Evolutionary conservation across 192 early-diverging fungal species (phyloP).

Genomic region (Entophlyctis helioformis): DNA sequence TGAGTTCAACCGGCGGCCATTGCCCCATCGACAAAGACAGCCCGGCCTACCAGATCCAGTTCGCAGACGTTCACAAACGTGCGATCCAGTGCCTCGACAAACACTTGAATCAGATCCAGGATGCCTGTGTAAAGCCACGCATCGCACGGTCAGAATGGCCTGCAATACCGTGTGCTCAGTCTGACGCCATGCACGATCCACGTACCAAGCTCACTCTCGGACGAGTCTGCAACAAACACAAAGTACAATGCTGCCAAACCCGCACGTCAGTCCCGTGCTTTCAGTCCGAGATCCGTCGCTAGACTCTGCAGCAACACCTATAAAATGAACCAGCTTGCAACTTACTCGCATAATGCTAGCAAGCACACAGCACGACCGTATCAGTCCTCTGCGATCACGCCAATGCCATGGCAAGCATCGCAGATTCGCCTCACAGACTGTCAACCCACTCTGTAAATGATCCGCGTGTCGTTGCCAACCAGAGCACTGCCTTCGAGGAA

Average conservation of each 20-base stretch:
- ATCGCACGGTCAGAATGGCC: not conserved
- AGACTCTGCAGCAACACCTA: no score
- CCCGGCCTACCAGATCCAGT: conserved; percentile 71
- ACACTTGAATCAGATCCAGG: conserved; percentile 88
- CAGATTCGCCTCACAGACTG: not conserved
- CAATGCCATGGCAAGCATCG: not conserved
- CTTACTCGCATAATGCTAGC: conserved; percentile 74
- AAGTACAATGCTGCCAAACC: conserved; percentile 65
- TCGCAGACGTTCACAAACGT: conserved; percentile 94
- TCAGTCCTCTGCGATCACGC: not conserved
- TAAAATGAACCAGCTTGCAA: no score
- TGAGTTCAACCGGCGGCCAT: not conserved
- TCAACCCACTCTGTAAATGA: conserved; percentile 69
- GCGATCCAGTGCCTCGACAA: conserved; percentile 89
- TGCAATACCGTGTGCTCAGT: not conserved
- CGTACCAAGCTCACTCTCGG: conserved; percentile 88
- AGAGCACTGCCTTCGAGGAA: conserved; percentile 77
- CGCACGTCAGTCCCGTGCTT: no score
- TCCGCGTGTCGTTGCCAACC: conserved; percentile 72
- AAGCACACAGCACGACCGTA: not conserved
- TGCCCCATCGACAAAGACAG: not conserved
- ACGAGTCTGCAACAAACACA: conserved; percentile 92
- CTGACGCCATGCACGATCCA: not conserved
- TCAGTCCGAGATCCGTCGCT: no score
- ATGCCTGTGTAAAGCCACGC: conserved; percentile 32